Conservation (phyloP, 768 basidiomycete species). For the Termitomyces heimii region DNA sequence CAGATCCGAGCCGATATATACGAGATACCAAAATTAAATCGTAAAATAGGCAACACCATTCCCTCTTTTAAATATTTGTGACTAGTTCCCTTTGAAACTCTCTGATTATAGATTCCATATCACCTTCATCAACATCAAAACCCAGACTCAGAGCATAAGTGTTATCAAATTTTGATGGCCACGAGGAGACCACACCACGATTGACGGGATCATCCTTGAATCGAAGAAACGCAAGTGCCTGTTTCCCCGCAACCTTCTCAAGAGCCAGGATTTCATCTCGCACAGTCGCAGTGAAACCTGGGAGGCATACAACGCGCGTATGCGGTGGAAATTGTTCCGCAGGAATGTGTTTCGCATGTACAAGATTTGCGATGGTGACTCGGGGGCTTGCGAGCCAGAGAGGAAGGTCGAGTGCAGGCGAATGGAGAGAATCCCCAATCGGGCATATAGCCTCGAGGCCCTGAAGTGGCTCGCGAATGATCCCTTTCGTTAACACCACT, state of each 20-base stretch:
- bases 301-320: slow-evolving; percentile 50
- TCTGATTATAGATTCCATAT: slow-evolving; percentile 37
- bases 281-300: slow-evolving; percentile 54
- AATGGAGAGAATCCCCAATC: slow-evolving; percentile 39
- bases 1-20: no score
- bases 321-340: slow-evolving; percentile 33
- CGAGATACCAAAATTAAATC: neutral
- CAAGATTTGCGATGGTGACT: slow-evolving; percentile 48
- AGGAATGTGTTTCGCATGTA: slow-evolving; percentile 40
- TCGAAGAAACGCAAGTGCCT: slow-evolving; percentile 38
- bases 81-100: neutral
- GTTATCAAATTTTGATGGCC: slow-evolving; percentile 43
- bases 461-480: slow-evolving; percentile 55
- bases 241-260: slow-evolving; percentile 42
- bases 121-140: slow-evolving; percentile 38
- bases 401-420: slow-evolving; percentile 39
- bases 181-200: slow-evolving; percentile 39
- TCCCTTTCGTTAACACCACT: slow-evolving; percentile 19
- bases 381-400: slow-evolving; percentile 47
- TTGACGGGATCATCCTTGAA: slow-evolving; percentile 40
- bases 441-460: slow-evolving; percentile 45
- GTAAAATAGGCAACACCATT: no score
- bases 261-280: slow-evolving; percentile 50
- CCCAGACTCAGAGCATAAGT: slow-evolving; percentile 37
- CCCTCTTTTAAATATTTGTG: neutral